Base-by-base conservation (phyloP, 2,329 filamentous ascomycete genomes). In the Fusarium sp. region DNA sequence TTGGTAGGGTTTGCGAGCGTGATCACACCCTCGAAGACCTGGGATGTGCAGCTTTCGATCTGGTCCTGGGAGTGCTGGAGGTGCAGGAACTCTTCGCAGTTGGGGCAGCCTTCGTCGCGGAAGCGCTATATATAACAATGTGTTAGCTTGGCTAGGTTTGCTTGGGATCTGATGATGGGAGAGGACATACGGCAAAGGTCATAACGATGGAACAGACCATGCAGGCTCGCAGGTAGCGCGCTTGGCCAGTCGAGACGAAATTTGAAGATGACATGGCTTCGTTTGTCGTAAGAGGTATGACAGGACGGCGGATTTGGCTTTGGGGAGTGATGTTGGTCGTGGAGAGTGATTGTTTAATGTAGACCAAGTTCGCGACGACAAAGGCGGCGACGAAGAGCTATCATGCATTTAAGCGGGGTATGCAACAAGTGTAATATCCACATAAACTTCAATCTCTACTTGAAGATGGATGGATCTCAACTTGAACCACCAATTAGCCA, bases 171-270 rank as follows among this genome's bases (percentile, higher is more conserved):
- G 49, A 47, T 25, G 47, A 40, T 40, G 20, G 48, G 52, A 46
- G 44, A 39, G 54, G 49, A 78, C 86, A 72, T 83, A 94, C 92
- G 71, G 85, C 85, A 75, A 90, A 89, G 64, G 92, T 90, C 84
- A 95, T 93, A 70, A 98, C 93, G 77, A 98, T 92, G 55, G 93
- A 95, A 88, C 96, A 99, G 73, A 98, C 93, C 94, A 99, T 97
- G 85, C 96, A 99, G 75, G 96, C 96, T 81, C 96, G 94, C 72
- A 97, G 87, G 78, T 92, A 90, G 81, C 94, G 92, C 82, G 91
- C 89, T 81, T 96, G 92, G 77, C 84, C 86, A 8, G 92, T 86
- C 17, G 91, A 82, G 65, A 94, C 90, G 78, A 88, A 94, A 78
- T 89, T 91, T 59, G 83, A 77, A 17, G 72, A 71, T 17, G 73